Conservation (phyloP, 345 rosid species). For the Syzygium oleosum region DNA sequence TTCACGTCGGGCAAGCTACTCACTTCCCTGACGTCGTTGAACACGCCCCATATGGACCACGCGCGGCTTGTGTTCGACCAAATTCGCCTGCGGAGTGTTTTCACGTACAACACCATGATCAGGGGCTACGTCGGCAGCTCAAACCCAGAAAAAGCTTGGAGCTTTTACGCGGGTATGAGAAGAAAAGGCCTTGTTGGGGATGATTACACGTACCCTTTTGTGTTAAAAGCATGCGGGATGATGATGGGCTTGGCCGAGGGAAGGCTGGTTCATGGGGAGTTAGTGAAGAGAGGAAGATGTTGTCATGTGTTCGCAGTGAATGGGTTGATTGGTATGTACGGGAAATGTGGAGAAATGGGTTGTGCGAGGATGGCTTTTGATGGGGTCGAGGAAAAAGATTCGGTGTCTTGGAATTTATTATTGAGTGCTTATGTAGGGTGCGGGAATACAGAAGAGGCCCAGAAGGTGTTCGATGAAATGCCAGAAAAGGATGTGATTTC, state of each 20-base stretch:
- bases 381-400: slow-evolving; percentile 21
- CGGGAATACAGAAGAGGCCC: slow-evolving; percentile 21
- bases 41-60: slow-evolving; percentile 8
- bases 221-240: slow-evolving; percentile 25
- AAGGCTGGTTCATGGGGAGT: slow-evolving; percentile 25
- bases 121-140: slow-evolving; percentile 10
- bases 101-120: slow-evolving; percentile 24
- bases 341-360: slow-evolving; percentile 19
- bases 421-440: slow-evolving; percentile 16
- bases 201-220: slow-evolving; percentile 25
- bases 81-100: slow-evolving; percentile 12
- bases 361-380: slow-evolving; percentile 24
- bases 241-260: slow-evolving; percentile 15
- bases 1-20: slow-evolving; percentile 16
- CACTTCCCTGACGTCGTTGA: slow-evolving; percentile 9
- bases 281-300: slow-evolving; percentile 22
- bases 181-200: slow-evolving; percentile 16
- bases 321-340: slow-evolving; percentile 32
- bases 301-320: slow-evolving; percentile 19
- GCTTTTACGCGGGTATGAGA: slow-evolving; percentile 22
- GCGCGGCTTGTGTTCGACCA: slow-evolving; percentile 15
- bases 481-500: slow-evolving; percentile 28
- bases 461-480: slow-evolving; percentile 33
- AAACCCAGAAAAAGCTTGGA: slow-evolving; percentile 10
- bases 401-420: slow-evolving; percentile 36